Base-by-base conservation (phyloP, 345 rosid species). In the Citrus sp. region DNA sequence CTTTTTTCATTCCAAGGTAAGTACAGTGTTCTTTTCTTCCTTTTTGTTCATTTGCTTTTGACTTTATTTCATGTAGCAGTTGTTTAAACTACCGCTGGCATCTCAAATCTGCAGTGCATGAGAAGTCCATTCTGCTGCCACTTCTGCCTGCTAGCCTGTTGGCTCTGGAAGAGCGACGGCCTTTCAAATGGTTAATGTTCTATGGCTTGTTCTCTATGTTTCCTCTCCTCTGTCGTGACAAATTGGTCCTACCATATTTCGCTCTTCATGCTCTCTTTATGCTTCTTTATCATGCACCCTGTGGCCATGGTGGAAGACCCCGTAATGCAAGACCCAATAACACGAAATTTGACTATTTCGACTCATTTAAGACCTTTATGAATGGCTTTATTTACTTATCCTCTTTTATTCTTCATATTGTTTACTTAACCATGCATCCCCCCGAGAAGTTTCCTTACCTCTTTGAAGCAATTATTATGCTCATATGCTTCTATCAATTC, bases 111-210 rank as follows among this genome's bases (percentile, higher is more conserved):
- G 90, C 94, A 96, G 99, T 96, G 18, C 99, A 96, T 71, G 98
- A 94, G 97, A 96, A 94, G 84, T 96, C 99, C 34, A 88, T 96
- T 79, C 88, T 94, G 82, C 89, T 96, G 87, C 99, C 97, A 3
- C 91, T 96, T 84, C 89, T 96, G 61, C 89, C 97, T 4, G 97
- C 96, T 77, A 92, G 90, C 75, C 83, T 92, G 73, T 70, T 94
- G 84, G 95, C 94, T 24, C 78, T 85, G 79, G 95, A 94, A 66
- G 85, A 88, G 72, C 87, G 88, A 28, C 71, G 77, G 80, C 84
- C 86, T 30, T 88, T 91, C 80, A 78, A 78, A 69, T 86, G 90
- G 80, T 76, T 91, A 67, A 89, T 89, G 40, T 90, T 89, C 80
- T 88, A 85, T 56, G 97, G 90, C 24, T 86, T 94, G 81, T 89